phyloP scores from a whole-genome alignment of 164 flowering plant species.

The Taxillus chinensis region DNA sequence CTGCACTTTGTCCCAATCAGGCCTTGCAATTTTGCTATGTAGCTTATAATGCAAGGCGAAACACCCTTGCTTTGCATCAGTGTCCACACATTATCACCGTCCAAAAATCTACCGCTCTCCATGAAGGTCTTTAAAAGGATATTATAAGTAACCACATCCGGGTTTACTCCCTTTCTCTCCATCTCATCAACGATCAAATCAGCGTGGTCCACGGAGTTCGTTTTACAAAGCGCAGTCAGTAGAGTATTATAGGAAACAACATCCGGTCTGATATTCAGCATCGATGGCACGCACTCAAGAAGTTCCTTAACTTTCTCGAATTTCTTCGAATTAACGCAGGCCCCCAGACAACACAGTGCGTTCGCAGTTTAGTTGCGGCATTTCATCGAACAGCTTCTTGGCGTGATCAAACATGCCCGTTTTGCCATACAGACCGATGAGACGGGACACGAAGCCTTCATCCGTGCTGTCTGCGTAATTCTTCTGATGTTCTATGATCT shows the following conservation, averaged over 20 bases:
- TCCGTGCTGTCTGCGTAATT: slow-evolving; percentile 18
- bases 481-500: slow-evolving; percentile 38
- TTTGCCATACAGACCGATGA: slow-evolving; percentile 39
- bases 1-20: slow-evolving; percentile 16
- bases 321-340: slow-evolving; percentile 27
- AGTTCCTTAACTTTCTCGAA: slow-evolving; percentile 22
- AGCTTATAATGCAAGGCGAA: slow-evolving; percentile 29
- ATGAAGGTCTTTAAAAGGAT: slow-evolving; percentile 28
- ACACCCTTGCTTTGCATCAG: slow-evolving; percentile 28
- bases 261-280: slow-evolving; percentile 26
- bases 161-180: slow-evolving; percentile 34
- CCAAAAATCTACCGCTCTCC: slow-evolving; percentile 16
- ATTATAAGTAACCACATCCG: slow-evolving; percentile 34
- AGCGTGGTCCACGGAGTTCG: slow-evolving; percentile 33
- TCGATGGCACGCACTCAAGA: slow-evolving; percentile 24
- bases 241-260: slow-evolving; percentile 33
- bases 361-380: slow-evolving; percentile 31
- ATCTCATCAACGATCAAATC: slow-evolving; percentile 30
- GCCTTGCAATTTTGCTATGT: slow-evolving; percentile 31
- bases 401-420: slow-evolving; percentile 55
- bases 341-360: slow-evolving; percentile 30
- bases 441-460: slow-evolving; percentile 31
- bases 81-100: slow-evolving; percentile 45
- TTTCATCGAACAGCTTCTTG: slow-evolving; percentile 46
- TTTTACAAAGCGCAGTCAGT: slow-evolving; percentile 30